phyloP scores from a whole-genome alignment of 1,284 basidiomycete species.

The Ustilago loliicola region DNA sequence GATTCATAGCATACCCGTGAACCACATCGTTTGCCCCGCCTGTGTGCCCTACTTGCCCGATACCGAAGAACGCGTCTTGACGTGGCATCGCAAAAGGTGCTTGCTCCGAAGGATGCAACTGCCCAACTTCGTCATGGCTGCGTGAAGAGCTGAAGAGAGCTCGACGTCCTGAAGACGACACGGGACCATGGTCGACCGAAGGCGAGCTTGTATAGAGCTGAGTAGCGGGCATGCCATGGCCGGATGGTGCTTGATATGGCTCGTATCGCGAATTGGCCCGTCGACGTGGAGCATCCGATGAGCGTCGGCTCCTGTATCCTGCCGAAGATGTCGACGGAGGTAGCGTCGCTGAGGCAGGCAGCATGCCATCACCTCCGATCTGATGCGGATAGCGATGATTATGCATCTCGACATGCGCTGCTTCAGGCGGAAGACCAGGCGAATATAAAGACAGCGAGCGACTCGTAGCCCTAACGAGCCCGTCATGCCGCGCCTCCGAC shows the following conservation, averaged over 20 bases:
- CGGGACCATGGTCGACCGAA: slow-evolving; percentile 10
- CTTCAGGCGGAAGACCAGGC: slow-evolving; percentile 19
- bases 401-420: slow-evolving; percentile 28
- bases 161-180: slow-evolving; percentile 32
- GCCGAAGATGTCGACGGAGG: slow-evolving; percentile 15
- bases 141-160: slow-evolving; percentile 11
- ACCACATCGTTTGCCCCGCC: slow-evolving; percentile 6
- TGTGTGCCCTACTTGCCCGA: slow-evolving; percentile 16
- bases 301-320: slow-evolving; percentile 20
- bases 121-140: slow-evolving; percentile 17
- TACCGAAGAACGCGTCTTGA: slow-evolving; percentile 27
- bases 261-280: slow-evolving; percentile 45
- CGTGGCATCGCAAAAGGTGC: slow-evolving; percentile 15
- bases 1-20: slow-evolving; percentile 14
- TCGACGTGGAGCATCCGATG: slow-evolving; percentile 38
- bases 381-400: slow-evolving; percentile 39
- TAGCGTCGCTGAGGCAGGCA: slow-evolving; percentile 27
- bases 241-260: slow-evolving; percentile 29
- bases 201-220: slow-evolving; percentile 23
- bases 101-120: slow-evolving; percentile 15
- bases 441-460: slow-evolving; percentile 40
- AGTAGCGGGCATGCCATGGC: slow-evolving; percentile 18
- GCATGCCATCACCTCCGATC: slow-evolving; percentile 46
- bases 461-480: slow-evolving; percentile 17
- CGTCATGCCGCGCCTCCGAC: slow-evolving; percentile 39